These are phyloP conservation scores for Paulownia fortunei DNA, from an alignment of 257 asterid species.

Conservation along the genomic window DNA sequence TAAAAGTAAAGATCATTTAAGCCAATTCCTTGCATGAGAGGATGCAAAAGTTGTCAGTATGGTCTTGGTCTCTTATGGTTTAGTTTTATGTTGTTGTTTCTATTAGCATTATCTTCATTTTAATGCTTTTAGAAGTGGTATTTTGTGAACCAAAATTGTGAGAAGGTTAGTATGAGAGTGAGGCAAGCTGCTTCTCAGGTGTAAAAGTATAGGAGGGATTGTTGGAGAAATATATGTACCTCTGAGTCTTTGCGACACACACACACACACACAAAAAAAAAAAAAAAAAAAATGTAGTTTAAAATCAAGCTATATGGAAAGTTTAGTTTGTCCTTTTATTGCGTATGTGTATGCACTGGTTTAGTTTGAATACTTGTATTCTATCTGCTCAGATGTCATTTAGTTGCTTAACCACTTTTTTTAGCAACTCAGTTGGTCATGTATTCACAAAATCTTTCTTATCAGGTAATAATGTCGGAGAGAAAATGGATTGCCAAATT, in stretches of 20 bases:
- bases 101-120: not conserved
- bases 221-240: not conserved
- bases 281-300: not conserved
- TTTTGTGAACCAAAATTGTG: not conserved
- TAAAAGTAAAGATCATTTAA: not conserved
- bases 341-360: not conserved
- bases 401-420: constrained; percentile 8
- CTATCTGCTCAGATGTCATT: not conserved
- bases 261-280: not conserved
- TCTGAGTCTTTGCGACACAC: not conserved
- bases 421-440: constrained; percentile 23
- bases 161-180: not conserved
- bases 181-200: not conserved
- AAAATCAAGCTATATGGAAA: not conserved
- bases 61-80: constrained; percentile 1
- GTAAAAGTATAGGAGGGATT: not conserved
- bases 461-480: constrained; percentile 58
- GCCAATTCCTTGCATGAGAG: not conserved
- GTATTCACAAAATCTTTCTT: constrained; percentile 25
- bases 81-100: not conserved
- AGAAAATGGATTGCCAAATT: constrained; percentile 43
- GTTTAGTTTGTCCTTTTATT: not conserved
- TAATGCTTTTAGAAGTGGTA: not conserved
- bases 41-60: not conserved
- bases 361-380: not conserved